Base-by-base conservation (phyloP, 331 rosid species). In the Dryas integrifolia region DNA sequence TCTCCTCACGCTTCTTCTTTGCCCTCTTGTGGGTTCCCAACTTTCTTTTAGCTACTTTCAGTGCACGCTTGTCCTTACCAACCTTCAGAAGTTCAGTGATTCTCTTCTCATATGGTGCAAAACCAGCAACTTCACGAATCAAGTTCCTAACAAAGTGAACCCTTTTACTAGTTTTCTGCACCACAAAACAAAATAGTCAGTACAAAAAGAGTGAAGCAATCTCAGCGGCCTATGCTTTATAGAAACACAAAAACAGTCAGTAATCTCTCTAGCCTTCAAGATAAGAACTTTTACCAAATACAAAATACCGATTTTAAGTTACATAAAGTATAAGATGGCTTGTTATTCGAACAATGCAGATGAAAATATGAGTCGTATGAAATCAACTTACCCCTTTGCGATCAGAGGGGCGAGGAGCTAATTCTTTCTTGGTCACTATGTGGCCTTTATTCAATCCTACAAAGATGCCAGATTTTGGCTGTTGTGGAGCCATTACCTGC, bases 11-110 rank as follows among this genome's bases (percentile, higher is more conserved):
- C 96, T 92, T 92, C 87, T 81, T 88, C 90, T 92, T 92, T 0
- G 94, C 96, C 50, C 96, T 88, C 74, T 89, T 92, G 80, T 92
- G 97, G 45, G 97, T 92, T 49, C 92, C 92, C 0, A 92, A 81
- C 94, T 90, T 92, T 55, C 91, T 76, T 69, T 89, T 92, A 0
- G 95, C 96, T 35, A 89, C 92, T 56, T 88, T 88, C 47, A 89
- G 74, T 0, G 96, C 96, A 8, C 92, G 88, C 84, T 92, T 89
- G 68, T 92, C 97, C 61, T 92, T 92, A 1, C 96, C 97, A 9
- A 92, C 97, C 80, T 92, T 92, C 15, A 92, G 85, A 52, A 92
- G 88, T 93, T 92, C 97, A 41, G 94, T 92, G 2, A 92, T 92
- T 35, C 93, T 83, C 87, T 92, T 89, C 57, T 92, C 97, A 14